Evolutionary conservation across 805 yeast genomes (phyloP), one percentile per base, ranked within the genome.

Genomic region (Maudiozyma turicensis): DNA sequence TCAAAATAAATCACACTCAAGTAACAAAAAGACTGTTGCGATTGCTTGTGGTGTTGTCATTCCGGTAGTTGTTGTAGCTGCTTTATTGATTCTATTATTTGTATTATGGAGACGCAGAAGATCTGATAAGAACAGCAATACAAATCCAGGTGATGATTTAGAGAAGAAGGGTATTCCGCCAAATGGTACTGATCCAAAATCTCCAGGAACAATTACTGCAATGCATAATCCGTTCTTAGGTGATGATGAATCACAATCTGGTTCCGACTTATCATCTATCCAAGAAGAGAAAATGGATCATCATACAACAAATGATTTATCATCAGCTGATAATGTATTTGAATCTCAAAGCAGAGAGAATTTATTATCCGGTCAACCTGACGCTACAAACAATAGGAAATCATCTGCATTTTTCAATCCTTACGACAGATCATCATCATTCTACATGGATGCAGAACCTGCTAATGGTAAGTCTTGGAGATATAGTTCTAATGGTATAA

Each of bases 31-130:
- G 54, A 76, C 77, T 2, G 71, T 86, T n/a, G 96, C 95, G 0
- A 85, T 91, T 60, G 95, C 90, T 1, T 75, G 90, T 51, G 97
- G 96, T 48, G 90, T 86, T n/a, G 86, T 84, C 1, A 74, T 93
- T 44, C 95, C 96, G 1, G 67, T 78, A 3, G 74, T 75, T 1
- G 57, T 85, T 0, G 57, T 81, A 8, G 55, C 80, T 2, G 74
- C 78, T 0, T 72, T 70, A 0, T 46, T 76, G 1, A 33, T 82
- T 2, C 45, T 87, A 5, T 68, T 83, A 52, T 71, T 76, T 56
- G 78, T 86, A 58, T 80, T 80, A 57, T 74, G 76, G 70, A 70
- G 74, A 60, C 72, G 75, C 14, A 70, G 74, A 63, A 52, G 50
- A 46, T 60, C 67, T 54, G 43, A 58, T 20, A 50, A 58, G 20